Evolutionary conservation across 2,329 filamentous ascomycete genomes (phyloP), one percentile per base, ranked within the genome.

Genomic region (Pseudogymnoascus sp.): DNA sequence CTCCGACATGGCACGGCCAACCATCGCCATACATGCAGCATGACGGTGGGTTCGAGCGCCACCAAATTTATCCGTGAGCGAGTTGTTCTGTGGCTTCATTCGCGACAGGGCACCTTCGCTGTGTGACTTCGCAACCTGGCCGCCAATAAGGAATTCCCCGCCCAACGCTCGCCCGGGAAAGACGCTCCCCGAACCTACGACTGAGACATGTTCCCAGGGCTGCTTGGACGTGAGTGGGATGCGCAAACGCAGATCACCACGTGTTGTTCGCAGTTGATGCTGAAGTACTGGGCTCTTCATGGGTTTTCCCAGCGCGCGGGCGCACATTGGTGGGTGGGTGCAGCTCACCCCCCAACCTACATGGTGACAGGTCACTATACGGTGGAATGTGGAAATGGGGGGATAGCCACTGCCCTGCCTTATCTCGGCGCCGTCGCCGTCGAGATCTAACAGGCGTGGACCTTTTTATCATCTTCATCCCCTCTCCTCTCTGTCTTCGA

Each of bases 351-450:
- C 26, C n/a, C 11, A 35, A 35, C 29, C 29, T 33, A 56, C 50
- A 19, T 33, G 50, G 50, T 56, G 50, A 56, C 50, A 56, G 50
- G 50, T 56, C 50, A 56, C 50, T 56, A 56, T 4, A 35, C 50
- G 5, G 13, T 31, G 24, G 6, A 35, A 33, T 35, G 26, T 31
- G 29, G 50, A 4, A 21, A 19, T 26, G 11, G 50, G 50, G 47
- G 44, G 13, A 8, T 6, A n/a, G 47, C 16, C 16, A 24, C 47
- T 26, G 33, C n/a, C 7, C n/a, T 33, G n/a, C 29, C 26, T 56
- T 56, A 56, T 56, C 29, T 35, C 29, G 50, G 16, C 29, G 16
- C 5, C 16, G 11, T 35, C 50, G 50, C 29, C 50, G 50, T 56
- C 6, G 11, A 56, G 29, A 21, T 56, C 26, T 56, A n/a, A 35